Conservation (phyloP, 1,139 yeast species). For the Debaryomycetaceae sp. region DNA sequence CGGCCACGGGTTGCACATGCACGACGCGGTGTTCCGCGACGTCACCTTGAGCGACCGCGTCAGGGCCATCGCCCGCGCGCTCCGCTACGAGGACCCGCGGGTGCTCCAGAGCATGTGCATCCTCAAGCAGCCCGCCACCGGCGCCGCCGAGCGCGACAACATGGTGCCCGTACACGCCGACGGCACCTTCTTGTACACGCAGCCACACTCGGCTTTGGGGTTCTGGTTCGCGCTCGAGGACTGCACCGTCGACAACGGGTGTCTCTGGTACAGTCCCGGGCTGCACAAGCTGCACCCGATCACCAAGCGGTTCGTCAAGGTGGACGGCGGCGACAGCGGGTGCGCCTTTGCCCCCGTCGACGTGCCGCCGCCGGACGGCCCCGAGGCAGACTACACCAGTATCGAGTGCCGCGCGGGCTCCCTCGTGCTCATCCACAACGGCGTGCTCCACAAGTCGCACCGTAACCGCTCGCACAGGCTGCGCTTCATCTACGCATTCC, state of each 20-base stretch:
- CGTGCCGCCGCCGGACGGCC: conserved; percentile 18
- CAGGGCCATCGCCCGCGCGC: conserved; percentile 45
- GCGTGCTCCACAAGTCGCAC: conserved; percentile 70
- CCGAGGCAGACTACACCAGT: conserved; percentile 39
- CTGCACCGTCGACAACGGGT: conserved; percentile 65
- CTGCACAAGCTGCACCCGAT: conserved; percentile 59
- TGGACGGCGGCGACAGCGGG: conserved; percentile 44
- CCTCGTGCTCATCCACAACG: conserved; percentile 62
- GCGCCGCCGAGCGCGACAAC: conserved; percentile 51
- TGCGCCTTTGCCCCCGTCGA: conserved; percentile 42
- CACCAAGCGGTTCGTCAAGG: conserved; percentile 61
- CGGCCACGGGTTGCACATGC: conserved; percentile 72
- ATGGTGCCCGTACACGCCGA: conserved; percentile 81
- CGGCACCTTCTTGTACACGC: conserved; percentile 67
- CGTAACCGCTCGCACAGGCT: conserved; percentile 51
- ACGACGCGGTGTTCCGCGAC: conserved; percentile 41
- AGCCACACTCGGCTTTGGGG: conserved; percentile 70
- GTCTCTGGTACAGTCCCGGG: conserved; percentile 70
- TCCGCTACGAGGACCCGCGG: conserved; percentile 59
- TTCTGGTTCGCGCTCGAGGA: conserved; percentile 83
- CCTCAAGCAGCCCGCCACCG: conserved; percentile 59
- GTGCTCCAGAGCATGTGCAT: conserved; percentile 79
- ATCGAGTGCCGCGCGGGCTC: conserved; percentile 72
- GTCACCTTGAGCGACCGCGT: conserved; percentile 53
- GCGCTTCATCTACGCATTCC: conserved; percentile 77